Percentiles rank a stretch among this genome's conserved stretches.
Evolutionary conservation across 495 filamentous ascomycete species (phyloP).

Genomic region (Aspergillus nanangensis): DNA sequence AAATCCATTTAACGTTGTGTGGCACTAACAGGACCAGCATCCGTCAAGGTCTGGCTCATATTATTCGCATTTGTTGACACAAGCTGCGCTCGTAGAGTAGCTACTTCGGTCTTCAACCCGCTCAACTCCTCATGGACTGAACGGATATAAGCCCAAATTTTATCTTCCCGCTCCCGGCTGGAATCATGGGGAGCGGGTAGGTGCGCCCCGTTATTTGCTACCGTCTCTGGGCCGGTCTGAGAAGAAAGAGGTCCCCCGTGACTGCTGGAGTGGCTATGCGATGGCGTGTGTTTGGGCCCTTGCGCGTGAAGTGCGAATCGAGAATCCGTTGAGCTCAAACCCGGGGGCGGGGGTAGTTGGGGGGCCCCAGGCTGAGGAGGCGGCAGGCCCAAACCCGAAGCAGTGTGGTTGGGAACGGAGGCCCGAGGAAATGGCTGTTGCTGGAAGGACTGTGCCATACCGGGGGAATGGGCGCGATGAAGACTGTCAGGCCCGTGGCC

Average conservation of each 20-base stretch:
- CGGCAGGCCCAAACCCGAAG: slow-evolving; percentile 29
- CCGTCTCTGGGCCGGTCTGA: slow-evolving; percentile 24
- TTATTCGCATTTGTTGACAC: slow-evolving; percentile 15
- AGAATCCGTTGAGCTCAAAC: slow-evolving; percentile 42
- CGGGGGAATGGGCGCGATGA: slow-evolving; percentile 64
- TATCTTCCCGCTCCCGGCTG: slow-evolving; percentile 27
- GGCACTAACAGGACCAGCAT: slow-evolving; percentile 16
- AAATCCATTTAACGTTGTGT: slow-evolving; percentile 14
- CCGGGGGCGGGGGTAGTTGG: slow-evolving; percentile 50
- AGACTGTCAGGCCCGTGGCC: slow-evolving; percentile 46
- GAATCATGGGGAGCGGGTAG: slow-evolving; percentile 18
- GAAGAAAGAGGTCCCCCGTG: slow-evolving; percentile 26
- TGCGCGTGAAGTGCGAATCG: slow-evolving; percentile 38
- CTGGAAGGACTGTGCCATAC: slow-evolving; percentile 61
- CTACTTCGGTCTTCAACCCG: slow-evolving; percentile 36
- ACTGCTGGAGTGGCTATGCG: slow-evolving; percentile 38
- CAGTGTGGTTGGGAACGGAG: slow-evolving; percentile 23
- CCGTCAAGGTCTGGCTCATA: slow-evolving; percentile 20
- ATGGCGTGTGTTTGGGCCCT: slow-evolving; percentile 27
- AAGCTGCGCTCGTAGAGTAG: slow-evolving; percentile 31
- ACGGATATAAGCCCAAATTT: slow-evolving; percentile 44
- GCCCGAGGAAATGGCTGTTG: slow-evolving; percentile 51
- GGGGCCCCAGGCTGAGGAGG: slow-evolving; percentile 38
- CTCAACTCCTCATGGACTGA: slow-evolving; percentile 39
- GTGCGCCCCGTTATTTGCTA: slow-evolving; percentile 18